phyloP scores from a whole-genome alignment of 2,329 filamentous ascomycete species.

The Trichoderma afroharzianum region DNA sequence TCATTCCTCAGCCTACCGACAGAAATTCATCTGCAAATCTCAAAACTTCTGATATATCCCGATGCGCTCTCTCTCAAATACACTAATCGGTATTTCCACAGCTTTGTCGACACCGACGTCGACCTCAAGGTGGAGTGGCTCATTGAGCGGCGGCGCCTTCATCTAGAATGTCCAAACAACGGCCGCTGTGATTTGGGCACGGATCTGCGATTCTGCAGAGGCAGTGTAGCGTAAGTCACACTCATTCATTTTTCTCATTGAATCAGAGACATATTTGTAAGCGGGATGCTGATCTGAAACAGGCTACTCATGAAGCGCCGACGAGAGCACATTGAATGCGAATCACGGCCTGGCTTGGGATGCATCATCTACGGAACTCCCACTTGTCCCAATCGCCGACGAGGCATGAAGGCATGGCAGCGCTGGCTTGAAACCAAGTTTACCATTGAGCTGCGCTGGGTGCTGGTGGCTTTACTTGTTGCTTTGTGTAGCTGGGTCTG shows the following conservation, averaged over 20 bases:
- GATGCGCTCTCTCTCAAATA: constrained; percentile 70
- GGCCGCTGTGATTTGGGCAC: constrained; percentile 55
- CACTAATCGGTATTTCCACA: constrained; percentile 59
- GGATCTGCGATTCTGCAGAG: constrained; percentile 57
- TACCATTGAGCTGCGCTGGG: constrained; percentile 48
- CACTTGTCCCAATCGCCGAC: constrained; percentile 43
- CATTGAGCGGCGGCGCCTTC: constrained; percentile 57
- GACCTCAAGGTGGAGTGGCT: constrained; percentile 67
- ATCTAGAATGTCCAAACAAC: constrained; percentile 63
- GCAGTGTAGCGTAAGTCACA: constrained; percentile 52
- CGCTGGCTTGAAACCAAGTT: constrained; percentile 44
- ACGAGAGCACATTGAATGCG: constrained; percentile 59
- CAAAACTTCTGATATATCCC: constrained; percentile 60
- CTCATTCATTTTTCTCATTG: neutral
- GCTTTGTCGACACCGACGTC: constrained; percentile 62
- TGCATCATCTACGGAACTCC: constrained; percentile 52
- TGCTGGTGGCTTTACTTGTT: constrained; percentile 42
- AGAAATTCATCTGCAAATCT: constrained; percentile 64
- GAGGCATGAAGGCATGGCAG: constrained; percentile 43
- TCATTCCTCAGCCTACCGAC: constrained; percentile 52
- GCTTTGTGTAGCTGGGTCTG: constrained; percentile 26
- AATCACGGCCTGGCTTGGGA: constrained; percentile 53
- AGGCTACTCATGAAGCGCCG: constrained; percentile 57
- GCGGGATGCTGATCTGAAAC: neutral
- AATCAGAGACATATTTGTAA: neutral